Conservation (phyloP, 1,284 basidiomycete genomes). For the Malassezia japonica region DNA sequence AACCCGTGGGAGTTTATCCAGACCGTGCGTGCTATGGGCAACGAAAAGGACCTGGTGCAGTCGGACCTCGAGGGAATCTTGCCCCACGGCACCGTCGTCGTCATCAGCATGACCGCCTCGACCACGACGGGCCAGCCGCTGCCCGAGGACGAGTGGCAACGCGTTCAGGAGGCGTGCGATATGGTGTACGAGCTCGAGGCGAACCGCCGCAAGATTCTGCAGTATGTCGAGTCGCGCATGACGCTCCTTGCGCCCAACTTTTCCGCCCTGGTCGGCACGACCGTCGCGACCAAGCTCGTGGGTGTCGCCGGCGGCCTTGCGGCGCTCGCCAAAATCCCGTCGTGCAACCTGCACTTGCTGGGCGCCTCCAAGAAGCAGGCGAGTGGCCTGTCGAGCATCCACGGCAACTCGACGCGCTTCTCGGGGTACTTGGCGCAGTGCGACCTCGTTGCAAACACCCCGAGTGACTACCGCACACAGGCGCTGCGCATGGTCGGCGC, state of each 20-base stretch:
- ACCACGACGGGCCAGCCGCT: conserved; percentile 73
- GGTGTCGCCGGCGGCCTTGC: conserved; percentile 90
- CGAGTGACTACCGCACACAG: conserved; percentile 82
- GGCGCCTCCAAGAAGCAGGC: conserved; percentile 85
- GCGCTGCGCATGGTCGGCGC: conserved; percentile 86
- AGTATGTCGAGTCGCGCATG: conserved; percentile 98
- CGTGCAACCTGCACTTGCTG: conserved; percentile 91
- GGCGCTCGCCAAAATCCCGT: conserved; percentile 83
- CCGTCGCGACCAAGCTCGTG: conserved; percentile 91
- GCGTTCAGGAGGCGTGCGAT: conserved; percentile 73
- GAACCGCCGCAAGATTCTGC: conserved; percentile 78
- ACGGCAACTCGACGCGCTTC: conserved; percentile 57
- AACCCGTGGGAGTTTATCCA: conserved; percentile 87
- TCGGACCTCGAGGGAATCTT: conserved; percentile 68
- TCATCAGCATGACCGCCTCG: conserved; percentile 79
- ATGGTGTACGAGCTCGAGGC: conserved; percentile 78
- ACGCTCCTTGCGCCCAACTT: conserved; percentile 94
- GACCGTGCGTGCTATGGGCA: conserved; percentile 77
- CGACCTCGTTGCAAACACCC: conserved; percentile 71
- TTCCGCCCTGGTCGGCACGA: conserved; percentile 92
- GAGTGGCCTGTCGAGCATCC: conserved; percentile 67
- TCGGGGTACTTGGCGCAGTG: conserved; percentile 95
- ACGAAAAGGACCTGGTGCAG: conserved; percentile 66
- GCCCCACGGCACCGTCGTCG: conserved; percentile 86
- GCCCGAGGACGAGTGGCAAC: conserved; percentile 62